Conservation (phyloP, 148 eudicot genomes). For the Vaccinium darrowii region DNA sequence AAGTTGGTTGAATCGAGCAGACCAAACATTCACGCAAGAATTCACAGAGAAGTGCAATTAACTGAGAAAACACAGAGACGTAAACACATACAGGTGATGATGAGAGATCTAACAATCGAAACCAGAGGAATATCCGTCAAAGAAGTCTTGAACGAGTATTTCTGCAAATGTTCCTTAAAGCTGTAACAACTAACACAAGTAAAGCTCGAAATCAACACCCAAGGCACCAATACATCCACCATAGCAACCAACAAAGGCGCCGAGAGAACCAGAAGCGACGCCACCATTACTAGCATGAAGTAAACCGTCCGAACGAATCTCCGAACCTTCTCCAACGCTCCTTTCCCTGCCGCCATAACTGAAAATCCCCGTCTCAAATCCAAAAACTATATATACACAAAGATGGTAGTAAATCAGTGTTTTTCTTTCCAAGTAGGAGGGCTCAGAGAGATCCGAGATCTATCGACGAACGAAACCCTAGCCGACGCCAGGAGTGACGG, state of each 20-base stretch:
- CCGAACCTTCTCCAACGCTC: constrained; percentile 56
- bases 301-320: constrained; percentile 62
- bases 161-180: constrained; percentile 52
- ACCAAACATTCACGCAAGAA: neutral
- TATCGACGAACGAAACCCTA: constrained; percentile 35
- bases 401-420: neutral
- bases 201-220: constrained; percentile 67
- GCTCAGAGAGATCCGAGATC: constrained; percentile 41
- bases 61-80: neutral
- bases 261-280: constrained; percentile 63
- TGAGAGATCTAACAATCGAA: constrained; percentile 80
- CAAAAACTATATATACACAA: neutral
- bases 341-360: constrained; percentile 35
- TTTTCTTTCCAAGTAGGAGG: constrained; percentile 28
- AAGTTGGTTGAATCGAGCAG: neutral
- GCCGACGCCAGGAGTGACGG: constrained; percentile 14
- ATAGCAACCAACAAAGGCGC: constrained; percentile 70
- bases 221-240: constrained; percentile 66
- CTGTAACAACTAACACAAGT: constrained; percentile 67
- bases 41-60: neutral
- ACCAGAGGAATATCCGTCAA: constrained; percentile 84
- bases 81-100: constrained; percentile 56
- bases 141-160: constrained; percentile 76
- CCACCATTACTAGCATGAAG: constrained; percentile 86
- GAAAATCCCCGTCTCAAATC: neutral